Evolutionary conservation across 2,329 filamentous ascomycete species (phyloP).

Genomic region (Diaporthe destruens): DNA sequence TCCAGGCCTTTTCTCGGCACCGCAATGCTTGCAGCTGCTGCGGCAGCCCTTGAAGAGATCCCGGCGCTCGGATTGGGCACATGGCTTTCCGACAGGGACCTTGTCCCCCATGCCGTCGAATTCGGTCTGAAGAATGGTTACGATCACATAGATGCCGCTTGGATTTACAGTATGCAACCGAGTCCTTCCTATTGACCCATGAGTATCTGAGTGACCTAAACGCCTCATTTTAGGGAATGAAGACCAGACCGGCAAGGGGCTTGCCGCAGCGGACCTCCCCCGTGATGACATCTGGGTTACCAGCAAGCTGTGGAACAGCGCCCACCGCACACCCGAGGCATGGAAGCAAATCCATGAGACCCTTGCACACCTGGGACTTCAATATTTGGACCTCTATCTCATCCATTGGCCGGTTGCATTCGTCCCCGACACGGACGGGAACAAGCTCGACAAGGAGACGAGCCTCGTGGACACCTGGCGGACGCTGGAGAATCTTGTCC

Average conservation of each 20-base stretch:
- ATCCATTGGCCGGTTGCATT: conserved; percentile 65
- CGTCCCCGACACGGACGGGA: conserved; percentile 47
- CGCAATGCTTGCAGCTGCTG: conserved; percentile 31
- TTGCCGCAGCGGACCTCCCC: conserved; percentile 60
- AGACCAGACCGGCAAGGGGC: conserved; percentile 60
- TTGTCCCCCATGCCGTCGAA: conserved; percentile 40
- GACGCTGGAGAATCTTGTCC: conserved; percentile 68
- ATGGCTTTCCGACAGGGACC: conserved; percentile 40
- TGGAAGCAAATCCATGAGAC: conserved; percentile 60
- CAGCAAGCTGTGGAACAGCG: conserved; percentile 54
- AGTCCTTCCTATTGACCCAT: rapidly evolving
- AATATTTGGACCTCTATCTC: conserved; percentile 66
- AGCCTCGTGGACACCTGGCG: conserved; percentile 63
- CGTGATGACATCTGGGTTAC: conserved; percentile 67
- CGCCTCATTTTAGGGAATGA: conserved; percentile 54
- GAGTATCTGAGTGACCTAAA: neutral
- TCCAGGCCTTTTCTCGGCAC: conserved; percentile 2
- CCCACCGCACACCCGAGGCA: conserved; percentile 52
- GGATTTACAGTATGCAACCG: conserved; percentile 39
- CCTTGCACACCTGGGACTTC: conserved; percentile 60
- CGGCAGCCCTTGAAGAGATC: conserved; percentile 36
- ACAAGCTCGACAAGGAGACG: conserved; percentile 48
- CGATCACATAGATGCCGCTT: conserved; percentile 42
- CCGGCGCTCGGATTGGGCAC: conserved; percentile 41
- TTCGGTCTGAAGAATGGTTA: conserved; percentile 41